These are phyloP conservation scores for Trichoderma koningiopsis DNA, from an alignment of 2,329 filamentous ascomycete genomes.

Conservation along the genomic window DNA sequence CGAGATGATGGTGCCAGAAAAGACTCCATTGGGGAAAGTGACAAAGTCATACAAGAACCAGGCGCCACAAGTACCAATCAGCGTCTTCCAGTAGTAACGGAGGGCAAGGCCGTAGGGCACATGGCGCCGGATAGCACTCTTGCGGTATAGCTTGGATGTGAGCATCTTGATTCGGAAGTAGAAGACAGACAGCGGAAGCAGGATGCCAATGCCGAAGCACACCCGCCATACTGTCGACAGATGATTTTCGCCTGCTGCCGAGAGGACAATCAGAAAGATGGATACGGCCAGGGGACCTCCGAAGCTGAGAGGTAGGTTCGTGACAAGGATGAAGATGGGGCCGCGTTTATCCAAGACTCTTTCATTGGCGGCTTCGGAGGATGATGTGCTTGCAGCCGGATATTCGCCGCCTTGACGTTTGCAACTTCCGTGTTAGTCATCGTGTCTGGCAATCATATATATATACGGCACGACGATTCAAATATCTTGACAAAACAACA, in stretches of 20 bases:
- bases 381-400: slow-evolving; percentile 49
- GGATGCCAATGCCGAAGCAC: slow-evolving; percentile 51
- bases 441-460: background rate
- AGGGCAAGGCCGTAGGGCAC: slow-evolving; percentile 54
- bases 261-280: slow-evolving; percentile 50
- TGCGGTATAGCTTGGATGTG: slow-evolving; percentile 54
- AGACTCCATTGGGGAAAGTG: slow-evolving; percentile 52
- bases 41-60: slow-evolving; percentile 58
- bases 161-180: slow-evolving; percentile 58
- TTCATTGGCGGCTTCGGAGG: slow-evolving; percentile 53
- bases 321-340: slow-evolving; percentile 50
- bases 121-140: slow-evolving; percentile 54
- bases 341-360: slow-evolving; percentile 42
- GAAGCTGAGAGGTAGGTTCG: slow-evolving; percentile 40
- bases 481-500: background rate
- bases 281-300: slow-evolving; percentile 45
- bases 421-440: background rate
- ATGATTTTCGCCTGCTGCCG: slow-evolving; percentile 38
- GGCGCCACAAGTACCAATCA: slow-evolving; percentile 56
- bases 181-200: slow-evolving; percentile 56
- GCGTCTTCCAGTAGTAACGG: slow-evolving; percentile 56
- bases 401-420: slow-evolving; percentile 45
- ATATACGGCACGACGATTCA: background rate
- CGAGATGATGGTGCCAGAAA: slow-evolving; percentile 48
- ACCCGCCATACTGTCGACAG: slow-evolving; percentile 50